Conservation (phyloP, 129 eudicot genomes). For the Flaveria bidentis region DNA sequence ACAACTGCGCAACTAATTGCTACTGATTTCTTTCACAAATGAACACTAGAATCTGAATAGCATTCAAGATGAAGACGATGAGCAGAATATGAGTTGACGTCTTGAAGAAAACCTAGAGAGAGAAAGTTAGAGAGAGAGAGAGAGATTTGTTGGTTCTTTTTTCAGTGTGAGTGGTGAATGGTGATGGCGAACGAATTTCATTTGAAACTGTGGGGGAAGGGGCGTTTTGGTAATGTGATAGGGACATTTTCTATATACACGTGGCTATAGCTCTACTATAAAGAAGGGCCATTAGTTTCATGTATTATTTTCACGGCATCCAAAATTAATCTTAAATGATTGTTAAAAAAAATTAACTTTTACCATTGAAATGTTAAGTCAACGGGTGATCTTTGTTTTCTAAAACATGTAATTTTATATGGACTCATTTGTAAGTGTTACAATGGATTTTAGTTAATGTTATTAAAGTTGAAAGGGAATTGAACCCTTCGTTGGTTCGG, state of each 20-base stretch:
- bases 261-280: conserved; percentile 8
- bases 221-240: neutral
- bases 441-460: no score
- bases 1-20: neutral
- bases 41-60: neutral
- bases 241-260: neutral
- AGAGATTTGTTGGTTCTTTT: neutral
- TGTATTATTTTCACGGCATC: neutral
- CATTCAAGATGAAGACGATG: neutral
- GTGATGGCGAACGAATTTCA: conserved; percentile 14
- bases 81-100: neutral
- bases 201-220: conserved; percentile 25
- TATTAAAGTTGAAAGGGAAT: no score
- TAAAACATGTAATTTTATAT: no score
- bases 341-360: no score
- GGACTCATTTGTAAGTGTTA: no score
- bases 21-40: neutral
- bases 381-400: no score
- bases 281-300: neutral
- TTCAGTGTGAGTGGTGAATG: neutral
- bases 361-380: no score
- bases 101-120: conserved; percentile 28
- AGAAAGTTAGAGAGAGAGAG: neutral
- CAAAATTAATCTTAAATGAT: neutral
- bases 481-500: no score